Evolutionary conservation across 2,329 filamentous ascomycete genomes (phyloP).

Genomic region (Calonectria hawksworthii): DNA sequence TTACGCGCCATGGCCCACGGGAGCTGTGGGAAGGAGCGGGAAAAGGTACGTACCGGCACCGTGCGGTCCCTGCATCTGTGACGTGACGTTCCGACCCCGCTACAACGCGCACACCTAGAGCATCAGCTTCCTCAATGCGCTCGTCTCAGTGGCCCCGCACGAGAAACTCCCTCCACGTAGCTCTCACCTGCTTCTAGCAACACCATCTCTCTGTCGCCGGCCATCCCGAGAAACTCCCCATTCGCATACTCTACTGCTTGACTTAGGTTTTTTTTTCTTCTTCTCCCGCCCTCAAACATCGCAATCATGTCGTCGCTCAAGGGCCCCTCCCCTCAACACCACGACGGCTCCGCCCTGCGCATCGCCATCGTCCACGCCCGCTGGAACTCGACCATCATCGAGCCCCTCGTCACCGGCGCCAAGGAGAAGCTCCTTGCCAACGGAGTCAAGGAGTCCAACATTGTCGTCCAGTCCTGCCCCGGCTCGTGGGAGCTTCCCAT

Average conservation of each 20-base stretch:
- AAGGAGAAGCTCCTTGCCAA: slow-evolving; percentile 82
- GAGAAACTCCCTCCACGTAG: slow-evolving; percentile 18
- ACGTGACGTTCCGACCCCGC: slow-evolving; percentile 45
- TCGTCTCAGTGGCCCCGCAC: slow-evolving; percentile 40
- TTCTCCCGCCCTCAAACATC: not conserved
- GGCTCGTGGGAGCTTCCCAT: slow-evolving; percentile 96
- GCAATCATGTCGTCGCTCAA: slow-evolving; percentile 62
- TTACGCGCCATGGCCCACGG: slow-evolving; percentile 3
- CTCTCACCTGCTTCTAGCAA: slow-evolving; percentile 24
- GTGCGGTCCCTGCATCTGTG: slow-evolving; percentile 29
- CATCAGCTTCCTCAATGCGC: slow-evolving; percentile 16
- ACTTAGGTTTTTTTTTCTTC: not conserved
- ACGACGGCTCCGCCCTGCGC: slow-evolving; percentile 81
- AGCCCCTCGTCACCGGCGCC: slow-evolving; percentile 84
- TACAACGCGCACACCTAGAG: slow-evolving; percentile 24
- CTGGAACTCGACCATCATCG: slow-evolving; percentile 93
- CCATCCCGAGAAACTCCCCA: slow-evolving; percentile 39
- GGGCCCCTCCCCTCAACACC: slow-evolving; percentile 68
- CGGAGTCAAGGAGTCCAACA: slow-evolving; percentile 90
- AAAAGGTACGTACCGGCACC: slow-evolving; percentile 35
- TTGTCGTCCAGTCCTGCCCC: slow-evolving; percentile 89
- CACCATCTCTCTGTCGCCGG: slow-evolving; percentile 21
- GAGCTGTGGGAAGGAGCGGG: not conserved
- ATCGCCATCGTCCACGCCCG: slow-evolving; percentile 96
- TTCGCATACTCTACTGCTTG: not conserved